phyloP scores from a whole-genome alignment of 1,284 basidiomycete species.

The Mixia osmundae region DNA sequence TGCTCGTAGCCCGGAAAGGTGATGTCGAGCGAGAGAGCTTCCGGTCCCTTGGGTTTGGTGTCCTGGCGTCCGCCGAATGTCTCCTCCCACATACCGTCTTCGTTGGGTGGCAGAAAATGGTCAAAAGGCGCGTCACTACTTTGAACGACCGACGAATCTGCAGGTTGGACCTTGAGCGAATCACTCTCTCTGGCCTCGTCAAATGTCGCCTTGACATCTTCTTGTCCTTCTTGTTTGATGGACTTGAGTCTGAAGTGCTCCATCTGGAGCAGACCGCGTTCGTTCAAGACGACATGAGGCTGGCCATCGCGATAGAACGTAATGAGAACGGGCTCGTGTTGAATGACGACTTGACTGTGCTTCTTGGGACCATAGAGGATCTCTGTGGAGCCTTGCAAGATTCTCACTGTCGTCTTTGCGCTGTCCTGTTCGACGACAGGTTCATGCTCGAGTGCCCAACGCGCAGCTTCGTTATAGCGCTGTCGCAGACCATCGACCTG shows the following conservation, averaged over 20 bases:
- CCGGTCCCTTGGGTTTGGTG: conserved; percentile 87
- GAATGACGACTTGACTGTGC: conserved; percentile 32
- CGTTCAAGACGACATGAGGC: conserved; percentile 72
- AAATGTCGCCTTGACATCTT: conserved; percentile 19
- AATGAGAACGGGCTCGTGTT: conserved; percentile 48
- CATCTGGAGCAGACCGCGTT: conserved; percentile 77
- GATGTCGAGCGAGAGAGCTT: conserved; percentile 78
- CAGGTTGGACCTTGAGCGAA: conserved; percentile 17
- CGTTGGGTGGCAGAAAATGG: conserved; percentile 28
- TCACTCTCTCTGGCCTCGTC: conserved; percentile 23
- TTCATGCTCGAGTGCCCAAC: conserved; percentile 53
- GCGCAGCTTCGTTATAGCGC: conserved; percentile 68
- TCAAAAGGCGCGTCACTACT: conserved; percentile 20
- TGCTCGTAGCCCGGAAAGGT: conserved; percentile 72
- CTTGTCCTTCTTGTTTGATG: conserved; percentile 17
- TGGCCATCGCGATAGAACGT: conserved; percentile 41
- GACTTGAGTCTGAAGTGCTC: conserved; percentile 72
- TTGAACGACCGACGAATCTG: too few species aligned
- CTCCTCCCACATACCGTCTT: conserved; percentile 77
- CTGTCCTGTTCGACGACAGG: conserved; percentile 31
- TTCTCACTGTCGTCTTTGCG: conserved; percentile 34
- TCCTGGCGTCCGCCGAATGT: conserved; percentile 65
- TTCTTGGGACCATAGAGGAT: conserved; percentile 15
- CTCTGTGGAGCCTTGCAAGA: conserved; percentile 23
- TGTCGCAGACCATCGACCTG: conserved; percentile 50